A percentile compares a stretch with the other conserved stretches of the same genome.
Evolutionary conservation across 495 filamentous ascomycete species (phyloP).

Genomic region (Mytilinidion resinicola): DNA sequence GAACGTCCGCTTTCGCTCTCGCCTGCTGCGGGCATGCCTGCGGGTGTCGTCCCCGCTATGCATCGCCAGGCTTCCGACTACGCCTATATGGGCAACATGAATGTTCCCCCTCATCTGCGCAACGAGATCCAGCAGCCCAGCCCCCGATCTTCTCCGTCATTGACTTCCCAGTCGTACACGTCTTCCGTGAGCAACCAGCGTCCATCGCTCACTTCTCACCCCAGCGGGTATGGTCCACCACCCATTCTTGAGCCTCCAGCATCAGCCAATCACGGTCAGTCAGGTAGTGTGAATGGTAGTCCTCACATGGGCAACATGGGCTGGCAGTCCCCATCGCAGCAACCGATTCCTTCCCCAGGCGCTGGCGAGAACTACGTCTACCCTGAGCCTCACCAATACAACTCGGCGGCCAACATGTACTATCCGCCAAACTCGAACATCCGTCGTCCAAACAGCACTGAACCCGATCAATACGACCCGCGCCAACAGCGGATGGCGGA

Average conservation of each 20-base stretch:
- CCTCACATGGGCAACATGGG: slow-evolving; percentile 37
- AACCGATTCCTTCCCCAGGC: slow-evolving; percentile 26
- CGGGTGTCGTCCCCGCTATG: slow-evolving; percentile 57
- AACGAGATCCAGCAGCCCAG: slow-evolving; percentile 69
- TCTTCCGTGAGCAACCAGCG: slow-evolving; percentile 49
- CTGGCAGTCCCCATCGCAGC: slow-evolving; percentile 38
- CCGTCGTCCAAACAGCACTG: slow-evolving; percentile 37
- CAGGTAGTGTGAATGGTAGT: slow-evolving; percentile 36
- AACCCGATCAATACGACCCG: slow-evolving; percentile 37
- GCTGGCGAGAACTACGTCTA: slow-evolving; percentile 35
- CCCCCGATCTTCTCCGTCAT: slow-evolving; percentile 60
- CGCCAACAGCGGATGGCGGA: slow-evolving; percentile 27
- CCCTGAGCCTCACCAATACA: slow-evolving; percentile 33
- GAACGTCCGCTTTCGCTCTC: slow-evolving; percentile 71
- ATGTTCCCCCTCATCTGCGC: slow-evolving; percentile 77
- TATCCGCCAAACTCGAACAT: slow-evolving; percentile 32
- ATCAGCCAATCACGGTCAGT: slow-evolving; percentile 34
- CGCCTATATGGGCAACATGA: slow-evolving; percentile 56
- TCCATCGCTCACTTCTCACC: slow-evolving; percentile 74
- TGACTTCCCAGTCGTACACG: slow-evolving; percentile 55
- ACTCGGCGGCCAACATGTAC: slow-evolving; percentile 30
- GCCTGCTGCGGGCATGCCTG: slow-evolving; percentile 65
- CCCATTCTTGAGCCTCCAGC: slow-evolving; percentile 78
- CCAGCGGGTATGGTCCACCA: slow-evolving; percentile 66
- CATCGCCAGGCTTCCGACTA: slow-evolving; percentile 60